A percentile compares a stretch with the other conserved stretches of the same genome.
These are phyloP conservation scores for Nyssa sinensis DNA, from an alignment of 148 eudicot genomes.

Conservation along the genomic window DNA sequence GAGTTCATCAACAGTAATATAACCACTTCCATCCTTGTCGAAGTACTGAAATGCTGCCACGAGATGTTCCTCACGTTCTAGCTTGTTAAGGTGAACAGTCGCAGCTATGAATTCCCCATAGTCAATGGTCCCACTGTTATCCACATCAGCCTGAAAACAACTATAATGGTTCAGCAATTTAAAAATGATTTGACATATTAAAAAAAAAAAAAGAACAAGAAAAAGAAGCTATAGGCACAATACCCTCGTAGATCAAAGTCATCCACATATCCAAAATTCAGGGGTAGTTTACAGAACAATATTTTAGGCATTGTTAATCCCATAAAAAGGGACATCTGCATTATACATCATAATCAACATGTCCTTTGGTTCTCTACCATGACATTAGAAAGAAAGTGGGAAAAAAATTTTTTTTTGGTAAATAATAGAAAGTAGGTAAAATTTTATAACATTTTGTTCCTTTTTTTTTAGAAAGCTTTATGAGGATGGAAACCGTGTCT, in stretches of 20 bases:
- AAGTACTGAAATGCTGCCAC: slow-evolving; percentile 89
- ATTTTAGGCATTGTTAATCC: background rate
- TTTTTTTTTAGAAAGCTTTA: background rate
- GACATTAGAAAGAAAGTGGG: background rate
- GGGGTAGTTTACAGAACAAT: background rate
- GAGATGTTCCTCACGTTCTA: slow-evolving; percentile 93
- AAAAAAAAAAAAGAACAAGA: too few relatives aligned
- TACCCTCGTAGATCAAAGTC: too few relatives aligned
- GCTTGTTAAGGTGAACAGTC: slow-evolving; percentile 83
- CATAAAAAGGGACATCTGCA: background rate
- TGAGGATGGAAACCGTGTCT: background rate
- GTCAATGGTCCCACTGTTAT: slow-evolving; percentile 89
- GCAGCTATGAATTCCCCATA: slow-evolving; percentile 96
- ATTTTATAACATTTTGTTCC: background rate
- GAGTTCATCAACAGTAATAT: slow-evolving; percentile 88
- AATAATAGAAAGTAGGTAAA: too few relatives aligned
- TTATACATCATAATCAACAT: background rate
- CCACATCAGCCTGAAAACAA: slow-evolving; percentile 83
- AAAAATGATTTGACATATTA: background rate
- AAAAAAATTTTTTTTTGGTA: background rate
- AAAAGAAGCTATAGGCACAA: background rate
- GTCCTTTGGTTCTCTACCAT: slow-evolving; percentile 3
- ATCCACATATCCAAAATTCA: background rate
- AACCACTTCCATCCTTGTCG: slow-evolving; percentile 97
- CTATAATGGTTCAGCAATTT: slow-evolving; percentile 20